Conservation (phyloP, 176 grass and related monocot genomes). For the bread wheat (Triticum aestivum) region DNA sequence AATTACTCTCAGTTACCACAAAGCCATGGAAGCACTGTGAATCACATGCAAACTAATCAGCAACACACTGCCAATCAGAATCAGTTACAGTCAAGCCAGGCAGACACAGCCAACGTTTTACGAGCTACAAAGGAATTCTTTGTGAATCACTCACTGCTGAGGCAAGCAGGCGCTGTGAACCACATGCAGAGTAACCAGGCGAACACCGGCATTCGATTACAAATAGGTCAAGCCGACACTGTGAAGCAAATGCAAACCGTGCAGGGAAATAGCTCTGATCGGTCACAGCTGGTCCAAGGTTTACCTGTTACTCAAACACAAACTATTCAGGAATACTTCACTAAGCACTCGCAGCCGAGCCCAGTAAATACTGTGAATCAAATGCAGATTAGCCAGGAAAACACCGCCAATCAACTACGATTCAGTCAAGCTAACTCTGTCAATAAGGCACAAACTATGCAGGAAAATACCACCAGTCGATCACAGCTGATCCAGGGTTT, state of each 20-base stretch:
- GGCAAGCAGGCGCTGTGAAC: not conserved
- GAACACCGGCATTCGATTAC: not conserved
- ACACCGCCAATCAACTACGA: conserved; percentile 1
- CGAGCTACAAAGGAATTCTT: conserved; percentile 10
- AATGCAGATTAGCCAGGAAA: not conserved
- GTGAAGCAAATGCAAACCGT: conserved; percentile 1
- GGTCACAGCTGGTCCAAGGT: not conserved
- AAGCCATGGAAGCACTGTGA: not conserved
- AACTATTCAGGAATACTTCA: not conserved
- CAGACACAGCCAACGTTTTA: not conserved
- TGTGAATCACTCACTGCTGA: conserved; percentile 1
- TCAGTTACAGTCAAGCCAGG: conserved; percentile 6
- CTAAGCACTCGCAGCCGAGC: not conserved
- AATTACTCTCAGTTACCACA: conserved; percentile 17
- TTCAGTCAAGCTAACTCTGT: not conserved
- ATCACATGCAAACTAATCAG: not conserved
- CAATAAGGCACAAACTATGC: not conserved
- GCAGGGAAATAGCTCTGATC: conserved; percentile 2
- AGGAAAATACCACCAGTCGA: not conserved
- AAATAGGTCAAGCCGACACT: conserved; percentile 1
- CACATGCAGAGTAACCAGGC: conserved; percentile 13
- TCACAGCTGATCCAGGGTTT: conserved; percentile 25
- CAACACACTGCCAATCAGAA: not conserved
- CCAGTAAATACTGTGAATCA: not conserved
- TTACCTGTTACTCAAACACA: not conserved